A percentile compares a stretch with the other conserved stretches of the same genome.
Conservation (phyloP, 306 rosid species). For the Prunus armeniaca region DNA sequence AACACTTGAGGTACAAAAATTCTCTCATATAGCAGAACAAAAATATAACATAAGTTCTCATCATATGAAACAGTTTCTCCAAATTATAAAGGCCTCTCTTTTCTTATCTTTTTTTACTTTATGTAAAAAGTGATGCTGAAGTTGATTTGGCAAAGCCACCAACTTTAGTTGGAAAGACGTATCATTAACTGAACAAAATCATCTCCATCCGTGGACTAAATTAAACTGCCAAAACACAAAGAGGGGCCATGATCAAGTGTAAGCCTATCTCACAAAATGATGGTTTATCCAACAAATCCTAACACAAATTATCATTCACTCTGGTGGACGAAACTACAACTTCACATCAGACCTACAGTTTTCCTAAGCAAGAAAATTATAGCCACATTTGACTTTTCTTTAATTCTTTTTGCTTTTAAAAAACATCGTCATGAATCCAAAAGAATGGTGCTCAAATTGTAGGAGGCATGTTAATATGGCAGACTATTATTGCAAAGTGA, state of each 20-base stretch:
- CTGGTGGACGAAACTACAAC: slow-evolving; percentile 35
- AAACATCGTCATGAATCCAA: slow-evolving; percentile 59
- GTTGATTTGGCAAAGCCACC: too few species aligned
- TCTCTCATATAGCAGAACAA: neutral
- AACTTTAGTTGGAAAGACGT: slow-evolving; percentile 15
- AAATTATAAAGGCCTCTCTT: neutral
- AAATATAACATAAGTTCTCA: neutral
- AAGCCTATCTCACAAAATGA: neutral
- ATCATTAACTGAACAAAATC: slow-evolving; percentile 21
- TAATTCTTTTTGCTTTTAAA: neutral
- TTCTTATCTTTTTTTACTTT: too few species aligned
- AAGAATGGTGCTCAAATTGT: slow-evolving; percentile 48
- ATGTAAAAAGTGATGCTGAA: too few species aligned
- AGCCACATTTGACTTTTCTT: slow-evolving; percentile 42
- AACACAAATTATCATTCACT: slow-evolving; percentile 33
- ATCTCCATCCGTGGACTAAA: slow-evolving; percentile 22
- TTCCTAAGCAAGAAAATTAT: slow-evolving; percentile 15
- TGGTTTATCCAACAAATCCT: slow-evolving; percentile 16
- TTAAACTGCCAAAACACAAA: slow-evolving; percentile 20
- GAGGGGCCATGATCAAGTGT: slow-evolving; percentile 18
- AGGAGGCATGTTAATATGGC: slow-evolving; percentile 48
- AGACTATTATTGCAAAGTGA: slow-evolving; percentile 34
- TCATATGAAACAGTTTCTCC: neutral
- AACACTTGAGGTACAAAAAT: neutral
- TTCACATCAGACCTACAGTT: slow-evolving; percentile 51